These are phyloP conservation scores for Ilex asprella DNA, from an alignment of 257 asterid species.

Conservation along the genomic window DNA sequence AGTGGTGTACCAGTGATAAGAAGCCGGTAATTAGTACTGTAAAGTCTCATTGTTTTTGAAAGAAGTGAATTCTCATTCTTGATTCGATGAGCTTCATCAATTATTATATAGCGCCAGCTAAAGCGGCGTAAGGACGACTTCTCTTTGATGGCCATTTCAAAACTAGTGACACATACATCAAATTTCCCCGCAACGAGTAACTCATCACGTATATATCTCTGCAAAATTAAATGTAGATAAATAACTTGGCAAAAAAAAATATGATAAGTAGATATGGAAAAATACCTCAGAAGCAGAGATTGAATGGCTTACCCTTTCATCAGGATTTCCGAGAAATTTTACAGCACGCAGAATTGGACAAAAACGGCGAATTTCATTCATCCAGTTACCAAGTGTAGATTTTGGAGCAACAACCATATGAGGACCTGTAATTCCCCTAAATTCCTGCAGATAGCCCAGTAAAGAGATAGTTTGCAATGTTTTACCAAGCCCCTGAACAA, in stretches of 20 bases:
- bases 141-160: conserved; percentile 98
- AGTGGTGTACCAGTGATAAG: conserved; percentile 98
- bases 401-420: conserved; percentile 99
- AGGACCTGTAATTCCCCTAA: conserved; percentile 97
- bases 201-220: conserved; percentile 89
- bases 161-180: conserved; percentile 96
- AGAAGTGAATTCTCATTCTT: conserved; percentile 96
- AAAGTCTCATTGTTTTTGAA: conserved; percentile 92
- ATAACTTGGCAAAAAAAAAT: background rate
- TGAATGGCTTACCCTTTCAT: conserved; percentile 71
- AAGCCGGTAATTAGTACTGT: conserved; percentile 83
- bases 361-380: conserved; percentile 96
- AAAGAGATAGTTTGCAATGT: conserved; percentile 96
- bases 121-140: conserved; percentile 79
- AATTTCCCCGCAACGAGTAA: conserved; percentile 95
- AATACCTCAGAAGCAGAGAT: background rate
- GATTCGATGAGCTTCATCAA: conserved; percentile 98
- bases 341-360: conserved; percentile 90
- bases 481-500: conserved; percentile 85
- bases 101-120: conserved; percentile 96
- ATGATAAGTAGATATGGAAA: background rate
- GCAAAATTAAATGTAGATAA: conserved; percentile 17
- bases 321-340: conserved; percentile 96
- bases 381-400: conserved; percentile 99
- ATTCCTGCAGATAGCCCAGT: conserved; percentile 90